Base-by-base conservation (phyloP, 2,329 filamentous ascomycete genomes). In the Colletotrichum sp. region DNA sequence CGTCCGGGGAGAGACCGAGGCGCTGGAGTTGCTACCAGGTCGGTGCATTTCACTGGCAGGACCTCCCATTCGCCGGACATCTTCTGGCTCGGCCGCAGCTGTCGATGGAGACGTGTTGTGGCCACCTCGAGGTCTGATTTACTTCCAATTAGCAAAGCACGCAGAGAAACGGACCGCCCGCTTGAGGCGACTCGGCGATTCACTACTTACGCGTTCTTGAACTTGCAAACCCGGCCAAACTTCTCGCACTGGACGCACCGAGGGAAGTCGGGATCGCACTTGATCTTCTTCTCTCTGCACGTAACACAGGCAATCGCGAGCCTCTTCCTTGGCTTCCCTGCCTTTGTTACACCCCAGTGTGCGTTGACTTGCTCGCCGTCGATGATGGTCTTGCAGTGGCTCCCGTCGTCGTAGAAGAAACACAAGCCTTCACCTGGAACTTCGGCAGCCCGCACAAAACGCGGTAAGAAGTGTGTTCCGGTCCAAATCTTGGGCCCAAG, bases 231-330 rank as follows among this genome's bases (percentile, higher is more conserved):
- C 64, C 95, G 91, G 72, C 96, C 95, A 82, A 96, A 96, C 86
- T 98, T 98, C 82, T 97, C 94, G 83, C 96, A 98, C 85, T 98
- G 96, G 70, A 96, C 91, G 80, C 96, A 98, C 79, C 95, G 95
- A 52, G 94, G 94, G 78, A 92, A 94, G 80, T 96, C 95, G 2
- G 96, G 96, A 78, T 98, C 95, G 82, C 96, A 98, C 84, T 98
- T 98, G 86, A 98, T 98, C 89, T 98, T 98, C 92, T 98, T 98
- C 86, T 98, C 96, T 67, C 96, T 92, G 83, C 96, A 98, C 15
- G 95, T 97, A 74, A 98, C 90, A 82, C 96, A 98, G n/a, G 95
- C 95, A 83, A 98, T 96, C 28, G 96, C 96, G 72, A 98, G 89
- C 72, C 96, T 91, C 86, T 98, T 98, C 79, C 96, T 92, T 64